Percentiles rank a stretch among this genome's conserved stretches.
phyloP scores from a whole-genome alignment of 306 rosid genomes.

The Prunus campanulata region DNA sequence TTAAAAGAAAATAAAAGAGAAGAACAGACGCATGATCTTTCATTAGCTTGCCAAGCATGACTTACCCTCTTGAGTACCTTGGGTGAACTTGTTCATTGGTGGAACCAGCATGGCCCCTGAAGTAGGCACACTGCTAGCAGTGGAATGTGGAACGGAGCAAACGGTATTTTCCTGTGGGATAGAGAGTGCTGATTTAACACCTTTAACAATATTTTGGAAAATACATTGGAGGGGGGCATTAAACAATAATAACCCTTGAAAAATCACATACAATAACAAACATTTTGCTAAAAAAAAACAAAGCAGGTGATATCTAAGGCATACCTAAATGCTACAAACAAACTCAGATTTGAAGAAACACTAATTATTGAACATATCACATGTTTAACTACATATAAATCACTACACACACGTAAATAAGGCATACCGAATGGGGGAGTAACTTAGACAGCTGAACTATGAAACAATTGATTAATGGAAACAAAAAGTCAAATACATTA shows the following conservation, averaged over 20 bases:
- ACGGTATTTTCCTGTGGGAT: constrained; percentile 44
- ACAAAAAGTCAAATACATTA: background rate
- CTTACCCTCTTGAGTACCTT: constrained; percentile 59
- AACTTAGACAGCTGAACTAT: too few relatives aligned
- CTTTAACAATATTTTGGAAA: background rate
- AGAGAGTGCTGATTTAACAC: constrained; percentile 12
- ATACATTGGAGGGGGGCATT: background rate
- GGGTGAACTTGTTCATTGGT: constrained; percentile 29
- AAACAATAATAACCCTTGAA: background rate
- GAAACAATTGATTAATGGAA: too few relatives aligned
- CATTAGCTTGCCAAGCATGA: constrained; percentile 22
- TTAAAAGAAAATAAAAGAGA: background rate
- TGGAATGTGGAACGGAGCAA: constrained; percentile 30
- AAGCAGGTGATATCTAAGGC: background rate
- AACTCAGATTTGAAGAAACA: background rate
- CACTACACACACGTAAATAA: background rate
- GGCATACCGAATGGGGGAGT: too few relatives aligned
- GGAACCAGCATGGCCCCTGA: constrained; percentile 34
- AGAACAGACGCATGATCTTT: background rate
- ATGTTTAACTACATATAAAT: background rate
- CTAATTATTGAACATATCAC: background rate
- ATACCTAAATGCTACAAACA: background rate
- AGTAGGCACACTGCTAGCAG: constrained; percentile 19
- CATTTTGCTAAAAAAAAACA: background rate
- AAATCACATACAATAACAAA: background rate